These are phyloP conservation scores for Sonneratia alba DNA, from an alignment of 345 rosid species.

Conservation along the genomic window DNA sequence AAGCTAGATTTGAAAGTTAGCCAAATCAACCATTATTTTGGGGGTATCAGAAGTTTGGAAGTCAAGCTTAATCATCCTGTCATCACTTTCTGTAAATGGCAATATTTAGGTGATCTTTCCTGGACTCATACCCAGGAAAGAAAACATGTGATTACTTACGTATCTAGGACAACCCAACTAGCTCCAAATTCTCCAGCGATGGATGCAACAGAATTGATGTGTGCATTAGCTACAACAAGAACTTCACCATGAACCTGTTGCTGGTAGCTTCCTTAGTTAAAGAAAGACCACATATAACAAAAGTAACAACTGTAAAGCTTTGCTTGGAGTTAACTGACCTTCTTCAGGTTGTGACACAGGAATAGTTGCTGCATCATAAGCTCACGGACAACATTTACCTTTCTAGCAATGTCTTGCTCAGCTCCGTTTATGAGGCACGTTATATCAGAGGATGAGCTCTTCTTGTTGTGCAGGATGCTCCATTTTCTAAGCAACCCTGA, in stretches of 20 bases:
- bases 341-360: slow-evolving; percentile 15
- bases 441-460: not conserved
- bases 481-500: slow-evolving; percentile 22
- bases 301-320: not conserved
- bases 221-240: slow-evolving; percentile 19
- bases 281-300: not conserved
- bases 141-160: slow-evolving; percentile 10
- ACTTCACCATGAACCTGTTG: slow-evolving; percentile 22
- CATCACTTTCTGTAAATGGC: not conserved
- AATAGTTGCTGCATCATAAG: slow-evolving; percentile 23
- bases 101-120: not conserved
- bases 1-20: not conserved
- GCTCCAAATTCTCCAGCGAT: slow-evolving; percentile 22
- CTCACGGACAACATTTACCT: slow-evolving; percentile 16
- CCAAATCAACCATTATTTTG: not conserved
- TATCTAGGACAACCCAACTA: slow-evolving; percentile 29
- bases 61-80: not conserved
- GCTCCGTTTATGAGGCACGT: not conserved
- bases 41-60: not conserved
- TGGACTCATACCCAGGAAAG: not conserved
- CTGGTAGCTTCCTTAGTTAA: not conserved
- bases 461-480: slow-evolving; percentile 8
- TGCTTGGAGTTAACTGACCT: slow-evolving; percentile 4
- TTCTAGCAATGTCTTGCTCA: slow-evolving; percentile 5
- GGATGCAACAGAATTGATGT: slow-evolving; percentile 20